Percentiles rank a stretch among this genome's conserved stretches.
These are phyloP conservation scores for Nigrospora osmanthi DNA, from an alignment of 2,329 filamentous ascomycete genomes.

Conservation along the genomic window DNA sequence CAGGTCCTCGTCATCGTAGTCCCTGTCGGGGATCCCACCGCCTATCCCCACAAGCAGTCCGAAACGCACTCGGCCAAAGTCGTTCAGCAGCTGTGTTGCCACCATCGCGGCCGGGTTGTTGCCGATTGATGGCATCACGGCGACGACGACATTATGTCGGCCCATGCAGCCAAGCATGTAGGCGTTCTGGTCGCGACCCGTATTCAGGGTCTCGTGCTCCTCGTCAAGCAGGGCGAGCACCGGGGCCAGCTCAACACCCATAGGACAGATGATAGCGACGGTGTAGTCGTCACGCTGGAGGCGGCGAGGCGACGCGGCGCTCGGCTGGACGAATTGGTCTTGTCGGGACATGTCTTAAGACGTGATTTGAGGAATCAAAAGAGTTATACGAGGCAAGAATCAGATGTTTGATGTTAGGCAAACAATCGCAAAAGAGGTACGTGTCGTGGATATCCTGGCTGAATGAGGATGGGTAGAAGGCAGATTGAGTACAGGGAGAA, in stretches of 20 bases:
- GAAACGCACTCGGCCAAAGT: no score
- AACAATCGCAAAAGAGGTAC: no score
- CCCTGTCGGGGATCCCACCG: constrained; percentile 4
- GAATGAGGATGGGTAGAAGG: no score
- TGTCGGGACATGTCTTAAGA: not conserved
- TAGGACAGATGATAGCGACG: not conserved
- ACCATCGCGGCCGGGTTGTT: no score
- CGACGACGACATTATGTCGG: constrained; percentile 26
- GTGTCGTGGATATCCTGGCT: no score
- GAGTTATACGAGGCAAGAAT: no score
- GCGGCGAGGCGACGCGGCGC: not conserved
- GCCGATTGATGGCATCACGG: constrained; percentile 10
- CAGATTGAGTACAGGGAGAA: no score
- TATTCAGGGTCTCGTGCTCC: constrained; percentile 16
- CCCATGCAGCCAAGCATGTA: constrained; percentile 23
- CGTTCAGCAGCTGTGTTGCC: no score
- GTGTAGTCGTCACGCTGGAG: constrained; percentile 1
- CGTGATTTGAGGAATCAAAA: no score
- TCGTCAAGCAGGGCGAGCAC: constrained; percentile 27
- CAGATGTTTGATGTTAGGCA: no score
- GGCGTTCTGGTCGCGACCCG: constrained; percentile 18
- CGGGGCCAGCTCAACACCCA: not conserved
- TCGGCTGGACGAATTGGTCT: not conserved
- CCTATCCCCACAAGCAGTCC: not conserved
- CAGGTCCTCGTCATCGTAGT: no score